Evolutionary conservation across 192 early-diverging fungal species (phyloP).

Genomic region (Martensiomyces pterosporus): DNA sequence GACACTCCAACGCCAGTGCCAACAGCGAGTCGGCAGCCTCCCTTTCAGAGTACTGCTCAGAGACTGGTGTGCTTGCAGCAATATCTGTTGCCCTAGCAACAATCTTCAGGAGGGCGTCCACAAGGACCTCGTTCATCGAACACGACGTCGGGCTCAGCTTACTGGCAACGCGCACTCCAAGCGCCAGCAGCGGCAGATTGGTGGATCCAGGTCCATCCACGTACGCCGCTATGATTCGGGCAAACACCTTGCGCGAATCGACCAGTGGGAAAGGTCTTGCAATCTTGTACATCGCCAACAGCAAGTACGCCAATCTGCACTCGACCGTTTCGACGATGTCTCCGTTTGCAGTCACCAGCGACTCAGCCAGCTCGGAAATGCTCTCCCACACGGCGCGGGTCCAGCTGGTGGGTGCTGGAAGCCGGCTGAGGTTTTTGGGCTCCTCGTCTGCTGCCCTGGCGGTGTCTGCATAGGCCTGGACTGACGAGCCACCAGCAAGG

Average conservation of each 20-base stretch:
- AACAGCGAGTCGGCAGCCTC: conserved; percentile 8
- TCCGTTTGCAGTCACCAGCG: not conserved
- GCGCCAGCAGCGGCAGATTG: conserved; percentile 14
- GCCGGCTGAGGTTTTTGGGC: conserved; percentile 21
- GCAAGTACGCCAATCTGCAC: conserved; percentile 11
- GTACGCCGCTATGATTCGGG: conserved; percentile 10
- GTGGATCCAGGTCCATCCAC: not conserved
- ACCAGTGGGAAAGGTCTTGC: conserved; percentile 29
- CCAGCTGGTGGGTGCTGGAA: conserved; percentile 38
- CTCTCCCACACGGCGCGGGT: conserved; percentile 37
- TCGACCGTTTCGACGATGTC: conserved; percentile 13
- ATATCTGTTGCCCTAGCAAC: conserved; percentile 1
- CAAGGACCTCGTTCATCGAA: conserved; percentile 24
- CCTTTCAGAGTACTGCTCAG: not conserved
- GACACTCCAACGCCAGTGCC: conserved; percentile 8
- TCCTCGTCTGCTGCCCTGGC: conserved; percentile 16
- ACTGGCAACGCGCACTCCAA: conserved; percentile 12
- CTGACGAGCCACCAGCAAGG: no score
- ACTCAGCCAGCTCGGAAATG: conserved; percentile 18
- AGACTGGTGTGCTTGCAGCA: not conserved
- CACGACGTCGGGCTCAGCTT: conserved; percentile 18
- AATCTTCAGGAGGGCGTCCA: conserved; percentile 11
- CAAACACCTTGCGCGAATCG: conserved; percentile 15
- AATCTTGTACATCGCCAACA: conserved; percentile 12
- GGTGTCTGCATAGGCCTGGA: not conserved